Base-by-base conservation (phyloP, 257 asterid species). In the Oldenlandia corymbosa region DNA sequence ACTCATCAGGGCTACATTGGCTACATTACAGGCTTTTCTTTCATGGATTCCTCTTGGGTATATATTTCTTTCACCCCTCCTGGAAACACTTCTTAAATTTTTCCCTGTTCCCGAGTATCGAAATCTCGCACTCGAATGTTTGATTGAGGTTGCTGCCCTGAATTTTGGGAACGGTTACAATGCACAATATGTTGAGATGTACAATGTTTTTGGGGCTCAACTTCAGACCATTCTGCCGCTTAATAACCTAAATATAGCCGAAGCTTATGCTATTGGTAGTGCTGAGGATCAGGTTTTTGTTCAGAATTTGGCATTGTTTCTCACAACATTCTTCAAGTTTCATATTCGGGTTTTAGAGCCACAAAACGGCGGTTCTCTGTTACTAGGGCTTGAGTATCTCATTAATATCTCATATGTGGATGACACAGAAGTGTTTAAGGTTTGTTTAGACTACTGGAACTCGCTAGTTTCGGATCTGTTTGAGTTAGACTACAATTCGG, bases 1-100 rank as follows among this genome's bases (percentile, higher is more conserved):
- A 80, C 99, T 92, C 60, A 80, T 89, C 75, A 78, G 97, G 80
- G 99, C 96, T 53, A 93, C 99, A 14, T 74, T 93, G 70, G 94
- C 90, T 48, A 93, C 99, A 20, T 64, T 93, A 73, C 99, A 93
- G 69, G 99, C 97, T 57, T 93, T 93, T 67, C 95, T 93, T 66
- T 90, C 97, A 23, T 93, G 99, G 99, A 93, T 93, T 73, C 99
- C 99, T 5, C 81, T 93, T 60, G 99, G 99, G 74, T 93, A 93
- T 72, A 93, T 93, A 63, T 93, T 93, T 77, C 96, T 90, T 74
- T 93, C 99, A 26, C 86, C 99, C 4, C 80, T 93, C 97, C 91
- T 93, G 72, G 97, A 93, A 64, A 87, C 84, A 24, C 83, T 93
- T 58, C 89, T 85, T 12, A 84, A 84, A 34, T 81, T 87, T 76